Evolutionary conservation across 208 protist genomes (phyloP).

Genomic region (Crithidia thermophila): DNA sequence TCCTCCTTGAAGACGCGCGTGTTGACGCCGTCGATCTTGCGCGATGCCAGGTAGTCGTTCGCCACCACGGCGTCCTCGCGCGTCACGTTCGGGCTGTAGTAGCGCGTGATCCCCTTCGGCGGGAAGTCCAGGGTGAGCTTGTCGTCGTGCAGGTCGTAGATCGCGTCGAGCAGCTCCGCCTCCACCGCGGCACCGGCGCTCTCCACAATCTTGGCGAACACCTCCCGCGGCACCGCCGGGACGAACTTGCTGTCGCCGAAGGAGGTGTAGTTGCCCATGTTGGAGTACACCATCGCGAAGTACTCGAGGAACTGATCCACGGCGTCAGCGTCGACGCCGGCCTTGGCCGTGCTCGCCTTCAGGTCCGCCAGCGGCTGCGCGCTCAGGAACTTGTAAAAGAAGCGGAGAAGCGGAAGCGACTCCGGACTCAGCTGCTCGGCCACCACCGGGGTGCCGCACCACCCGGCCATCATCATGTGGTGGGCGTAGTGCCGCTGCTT

Average conservation of each 20-base stretch:
- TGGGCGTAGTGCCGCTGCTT: slow-evolving; percentile 87
- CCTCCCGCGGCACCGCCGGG: slow-evolving; percentile 54
- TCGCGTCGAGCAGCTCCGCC: slow-evolving; percentile 49
- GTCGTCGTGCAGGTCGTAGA: slow-evolving; percentile 60
- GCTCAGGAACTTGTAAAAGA: slow-evolving; percentile 51
- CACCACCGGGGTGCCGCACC: slow-evolving; percentile 53
- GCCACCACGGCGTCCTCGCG: slow-evolving; percentile 70
- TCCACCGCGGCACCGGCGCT: slow-evolving; percentile 15
- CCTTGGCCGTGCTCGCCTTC: slow-evolving; percentile 10
- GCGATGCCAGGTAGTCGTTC: slow-evolving; percentile 72
- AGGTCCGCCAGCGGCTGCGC: slow-evolving; percentile 27
- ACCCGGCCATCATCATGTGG: slow-evolving; percentile 64
- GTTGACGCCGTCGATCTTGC: slow-evolving; percentile 72
- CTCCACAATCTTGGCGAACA: slow-evolving; percentile 57
- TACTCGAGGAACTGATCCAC: slow-evolving; percentile 75
- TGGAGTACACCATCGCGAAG: slow-evolving; percentile 81
- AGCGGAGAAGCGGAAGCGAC: slow-evolving; percentile 58
- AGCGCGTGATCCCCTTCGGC: slow-evolving; percentile 71
- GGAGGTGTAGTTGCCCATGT: slow-evolving; percentile 94
- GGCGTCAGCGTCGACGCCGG: slow-evolving; percentile 50
- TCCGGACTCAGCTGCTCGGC: slow-evolving; percentile 62
- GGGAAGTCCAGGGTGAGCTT: slow-evolving; percentile 74
- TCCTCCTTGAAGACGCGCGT: slow-evolving; percentile 81
- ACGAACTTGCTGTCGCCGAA: slow-evolving; percentile 96
- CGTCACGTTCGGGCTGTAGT: slow-evolving; percentile 84